Percentiles rank a stretch among this genome's conserved stretches.
Conservation (phyloP, 2,329 filamentous ascomycete species). For the Chrysoporthe puriensis region DNA sequence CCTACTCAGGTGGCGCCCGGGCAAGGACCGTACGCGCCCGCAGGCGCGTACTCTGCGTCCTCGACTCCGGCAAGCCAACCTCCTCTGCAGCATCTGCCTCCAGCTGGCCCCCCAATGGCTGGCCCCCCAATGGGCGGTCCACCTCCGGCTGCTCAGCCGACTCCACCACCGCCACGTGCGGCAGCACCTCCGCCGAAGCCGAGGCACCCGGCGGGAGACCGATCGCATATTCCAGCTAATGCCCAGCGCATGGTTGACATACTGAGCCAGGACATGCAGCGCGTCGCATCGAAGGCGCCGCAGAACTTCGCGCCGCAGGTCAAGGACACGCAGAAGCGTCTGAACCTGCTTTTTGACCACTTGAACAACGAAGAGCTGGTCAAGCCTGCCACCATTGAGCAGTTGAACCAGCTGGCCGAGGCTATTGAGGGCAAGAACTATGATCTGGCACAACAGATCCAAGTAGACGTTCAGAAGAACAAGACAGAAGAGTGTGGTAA, state of each 20-base stretch:
- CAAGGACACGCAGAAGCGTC: conserved; percentile 88
- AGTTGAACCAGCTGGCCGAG: conserved; percentile 66
- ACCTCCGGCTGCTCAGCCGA: conserved; percentile 42
- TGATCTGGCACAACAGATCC: conserved; percentile 66
- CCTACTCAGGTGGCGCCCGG: conserved; percentile 39
- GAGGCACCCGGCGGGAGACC: conserved; percentile 82
- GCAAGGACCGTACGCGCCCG: conserved; percentile 57
- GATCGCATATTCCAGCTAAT: conserved; percentile 80
- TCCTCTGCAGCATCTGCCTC: conserved; percentile 46
- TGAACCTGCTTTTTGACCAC: conserved; percentile 94
- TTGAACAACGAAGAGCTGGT: conserved; percentile 94
- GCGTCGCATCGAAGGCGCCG: conserved; percentile 84
- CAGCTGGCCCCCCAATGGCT: conserved; percentile 40
- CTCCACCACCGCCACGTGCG: conserved; percentile 51
- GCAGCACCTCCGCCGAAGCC: conserved; percentile 56
- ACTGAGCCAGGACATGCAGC: conserved; percentile 81
- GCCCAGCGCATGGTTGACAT: conserved; percentile 82
- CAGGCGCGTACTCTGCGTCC: conserved; percentile 44
- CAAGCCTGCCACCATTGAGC: conserved; percentile 74
- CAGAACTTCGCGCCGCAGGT: conserved; percentile 87
- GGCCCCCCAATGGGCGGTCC: conserved; percentile 47
- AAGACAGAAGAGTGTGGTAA: conserved; percentile 81
- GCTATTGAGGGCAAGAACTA: conserved; percentile 73
- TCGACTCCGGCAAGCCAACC: conserved; percentile 44
- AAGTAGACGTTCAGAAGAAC: conserved; percentile 75